phyloP scores from a whole-genome alignment of 306 rosid species.

The Vigna angularis region DNA sequence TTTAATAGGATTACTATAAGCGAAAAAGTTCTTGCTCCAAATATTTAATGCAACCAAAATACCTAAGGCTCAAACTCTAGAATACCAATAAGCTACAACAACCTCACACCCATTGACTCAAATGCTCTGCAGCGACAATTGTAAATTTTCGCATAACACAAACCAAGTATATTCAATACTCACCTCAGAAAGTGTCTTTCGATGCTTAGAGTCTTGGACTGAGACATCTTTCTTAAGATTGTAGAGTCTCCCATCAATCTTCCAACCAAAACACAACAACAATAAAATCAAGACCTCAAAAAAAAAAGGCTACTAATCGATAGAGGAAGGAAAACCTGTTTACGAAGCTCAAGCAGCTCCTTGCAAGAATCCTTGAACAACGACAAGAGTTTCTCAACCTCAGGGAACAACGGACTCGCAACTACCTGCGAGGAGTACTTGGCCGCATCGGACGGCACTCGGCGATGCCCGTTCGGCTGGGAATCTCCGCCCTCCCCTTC shows the following conservation, averaged over 20 bases:
- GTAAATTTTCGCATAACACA: slow-evolving; percentile 9
- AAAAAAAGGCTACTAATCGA: not conserved
- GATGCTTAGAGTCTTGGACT: slow-evolving; percentile 90
- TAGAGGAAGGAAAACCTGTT: slow-evolving; percentile 63
- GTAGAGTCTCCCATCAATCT: slow-evolving; percentile 90
- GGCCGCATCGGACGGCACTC: slow-evolving; percentile 58
- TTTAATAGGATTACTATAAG: not conserved
- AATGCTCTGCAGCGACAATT: not conserved
- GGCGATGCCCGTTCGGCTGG: slow-evolving; percentile 69
- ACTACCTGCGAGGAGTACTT: slow-evolving; percentile 65
- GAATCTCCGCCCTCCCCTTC: slow-evolving; percentile 72
- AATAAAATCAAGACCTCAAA: slow-evolving; percentile 1
- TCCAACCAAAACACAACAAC: slow-evolving; percentile 37
- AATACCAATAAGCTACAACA: not conserved
- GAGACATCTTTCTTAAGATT: slow-evolving; percentile 92
- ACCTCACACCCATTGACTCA: too few relatives aligned
- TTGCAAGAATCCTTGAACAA: slow-evolving; percentile 90
- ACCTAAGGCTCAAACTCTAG: not conserved
- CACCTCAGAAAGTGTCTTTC: slow-evolving; percentile 95
- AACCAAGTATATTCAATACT: slow-evolving; percentile 32
- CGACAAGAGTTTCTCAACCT: slow-evolving; percentile 84
- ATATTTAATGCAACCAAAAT: not conserved
- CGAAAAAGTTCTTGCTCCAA: not conserved
- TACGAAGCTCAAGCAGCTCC: slow-evolving; percentile 91
- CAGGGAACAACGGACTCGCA: slow-evolving; percentile 78